Evolutionary conservation across 139 green algal genomes (phyloP).

Genomic region (Chlamydomonas incerta): DNA sequence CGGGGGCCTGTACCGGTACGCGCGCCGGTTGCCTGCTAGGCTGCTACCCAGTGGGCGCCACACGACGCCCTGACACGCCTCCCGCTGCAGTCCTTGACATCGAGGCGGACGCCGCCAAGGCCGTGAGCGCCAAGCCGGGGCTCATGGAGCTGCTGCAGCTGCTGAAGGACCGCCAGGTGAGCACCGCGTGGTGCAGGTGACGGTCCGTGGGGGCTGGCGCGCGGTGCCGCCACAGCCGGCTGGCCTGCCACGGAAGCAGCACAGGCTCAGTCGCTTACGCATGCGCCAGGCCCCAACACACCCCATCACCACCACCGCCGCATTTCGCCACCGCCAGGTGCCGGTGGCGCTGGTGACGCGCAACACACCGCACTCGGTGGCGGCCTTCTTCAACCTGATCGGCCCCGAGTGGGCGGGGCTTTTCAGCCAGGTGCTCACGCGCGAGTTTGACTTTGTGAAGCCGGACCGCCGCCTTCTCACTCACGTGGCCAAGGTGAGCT

Average conservation of each 20-base stretch:
- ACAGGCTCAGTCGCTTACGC: no score
- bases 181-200: no score
- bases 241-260: no score
- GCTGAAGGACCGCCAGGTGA: constrained; percentile 55
- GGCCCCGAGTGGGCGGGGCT: constrained; percentile 65
- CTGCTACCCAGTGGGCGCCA: no score
- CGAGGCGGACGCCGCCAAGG: constrained; percentile 67
- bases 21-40: no score
- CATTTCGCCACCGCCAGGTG: constrained; percentile 44
- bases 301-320: no score
- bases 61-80: no score
- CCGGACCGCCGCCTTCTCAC: constrained; percentile 75
- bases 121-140: constrained; percentile 48
- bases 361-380: constrained; percentile 72
- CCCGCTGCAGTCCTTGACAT: constrained; percentile 52
- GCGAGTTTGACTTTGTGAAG: constrained; percentile 78
- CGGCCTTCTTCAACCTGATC: constrained; percentile 76
- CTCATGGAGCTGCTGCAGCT: constrained; percentile 62
- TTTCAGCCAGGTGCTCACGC: constrained; percentile 69
- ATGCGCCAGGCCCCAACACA: no score
- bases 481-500: constrained; percentile 68
- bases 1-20: no score
- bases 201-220: no score
- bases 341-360: constrained; percentile 76
- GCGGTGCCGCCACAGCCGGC: no score